Conservation (phyloP, 2,329 filamentous ascomycete species). For the Myriosclerotinia curreyana region DNA sequence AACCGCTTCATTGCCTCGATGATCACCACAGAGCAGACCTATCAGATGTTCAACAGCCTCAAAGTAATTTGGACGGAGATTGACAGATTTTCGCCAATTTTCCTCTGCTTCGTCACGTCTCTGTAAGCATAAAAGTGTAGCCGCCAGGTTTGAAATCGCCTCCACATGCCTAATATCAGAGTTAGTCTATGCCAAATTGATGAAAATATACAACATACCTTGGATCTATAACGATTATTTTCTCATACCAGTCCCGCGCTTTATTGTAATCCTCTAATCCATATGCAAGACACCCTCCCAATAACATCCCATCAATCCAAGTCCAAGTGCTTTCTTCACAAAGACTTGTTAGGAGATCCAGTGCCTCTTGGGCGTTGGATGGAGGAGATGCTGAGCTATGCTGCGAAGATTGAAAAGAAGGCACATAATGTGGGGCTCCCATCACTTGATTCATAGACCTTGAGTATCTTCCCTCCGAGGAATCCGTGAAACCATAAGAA, state of each 20-base stretch:
- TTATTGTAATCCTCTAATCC: slow-evolving; percentile 81
- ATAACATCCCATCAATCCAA: slow-evolving; percentile 90
- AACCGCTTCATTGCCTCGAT: slow-evolving; percentile 80
- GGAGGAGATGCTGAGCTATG: slow-evolving; percentile 27
- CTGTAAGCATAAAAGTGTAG: slow-evolving; percentile 79
- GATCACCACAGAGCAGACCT: slow-evolving; percentile 76
- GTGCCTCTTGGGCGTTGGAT: slow-evolving; percentile 56
- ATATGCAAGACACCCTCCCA: slow-evolving; percentile 90
- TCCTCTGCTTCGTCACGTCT: slow-evolving; percentile 79
- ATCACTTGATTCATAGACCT: slow-evolving; percentile 29
- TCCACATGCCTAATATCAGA: slow-evolving; percentile 63
- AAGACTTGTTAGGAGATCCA: slow-evolving; percentile 69
- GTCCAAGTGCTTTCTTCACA: slow-evolving; percentile 79
- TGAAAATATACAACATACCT: slow-evolving; percentile 46
- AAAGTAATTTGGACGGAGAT: slow-evolving; percentile 79
- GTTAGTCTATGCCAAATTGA: slow-evolving; percentile 18
- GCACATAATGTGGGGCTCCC: slow-evolving; percentile 33
- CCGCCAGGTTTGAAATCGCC: slow-evolving; percentile 88
- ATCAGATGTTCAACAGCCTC: slow-evolving; percentile 95
- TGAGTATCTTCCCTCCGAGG: slow-evolving; percentile 24
- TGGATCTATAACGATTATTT: slow-evolving; percentile 55
- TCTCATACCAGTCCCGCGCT: slow-evolving; percentile 70
- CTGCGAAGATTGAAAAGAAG: slow-evolving; percentile 30
- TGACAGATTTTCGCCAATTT: slow-evolving; percentile 82
- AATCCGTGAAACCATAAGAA: slow-evolving; percentile 15